phyloP scores from a whole-genome alignment of 164 flowering plant genomes.

The Brasenia schreberi region DNA sequence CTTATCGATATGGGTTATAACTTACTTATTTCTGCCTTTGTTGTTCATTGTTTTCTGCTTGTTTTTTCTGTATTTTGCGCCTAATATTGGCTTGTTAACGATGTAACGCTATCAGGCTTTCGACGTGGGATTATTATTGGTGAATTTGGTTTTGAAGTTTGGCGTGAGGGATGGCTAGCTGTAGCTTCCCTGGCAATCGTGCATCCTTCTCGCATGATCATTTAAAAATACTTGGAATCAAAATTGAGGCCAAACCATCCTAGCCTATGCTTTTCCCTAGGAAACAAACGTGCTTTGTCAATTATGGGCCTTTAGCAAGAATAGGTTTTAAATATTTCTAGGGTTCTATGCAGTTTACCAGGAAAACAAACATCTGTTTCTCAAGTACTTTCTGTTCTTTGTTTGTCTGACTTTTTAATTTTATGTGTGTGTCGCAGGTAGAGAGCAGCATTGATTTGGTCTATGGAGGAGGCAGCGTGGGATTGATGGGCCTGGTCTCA shows the following conservation, averaged over 20 bases:
- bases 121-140: constrained; percentile 32
- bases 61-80: constrained; percentile 1
- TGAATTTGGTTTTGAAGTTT: constrained; percentile 20
- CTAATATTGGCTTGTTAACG: background rate
- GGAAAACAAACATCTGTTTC: background rate
- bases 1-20: no score
- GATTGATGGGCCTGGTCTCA: constrained; percentile 97
- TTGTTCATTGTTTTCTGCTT: background rate
- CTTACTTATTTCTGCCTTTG: background rate
- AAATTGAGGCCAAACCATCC: background rate
- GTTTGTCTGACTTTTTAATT: background rate
- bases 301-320: constrained; percentile 11
- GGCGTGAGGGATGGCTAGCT: constrained; percentile 65
- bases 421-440: constrained; percentile 43
- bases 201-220: constrained; percentile 87
- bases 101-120: constrained; percentile 15
- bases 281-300: constrained; percentile 56
- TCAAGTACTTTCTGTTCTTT: no score
- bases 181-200: constrained; percentile 58
- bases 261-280: constrained; percentile 22
- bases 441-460: constrained; percentile 94
- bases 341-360: background rate
- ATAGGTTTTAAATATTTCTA: background rate
- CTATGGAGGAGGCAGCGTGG: constrained; percentile 97
- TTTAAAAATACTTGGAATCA: background rate